Evolutionary conservation across 169 alveolate species (phyloP), one percentile per base, ranked within the genome.

Genomic region (Plasmodium vivax): DNA sequence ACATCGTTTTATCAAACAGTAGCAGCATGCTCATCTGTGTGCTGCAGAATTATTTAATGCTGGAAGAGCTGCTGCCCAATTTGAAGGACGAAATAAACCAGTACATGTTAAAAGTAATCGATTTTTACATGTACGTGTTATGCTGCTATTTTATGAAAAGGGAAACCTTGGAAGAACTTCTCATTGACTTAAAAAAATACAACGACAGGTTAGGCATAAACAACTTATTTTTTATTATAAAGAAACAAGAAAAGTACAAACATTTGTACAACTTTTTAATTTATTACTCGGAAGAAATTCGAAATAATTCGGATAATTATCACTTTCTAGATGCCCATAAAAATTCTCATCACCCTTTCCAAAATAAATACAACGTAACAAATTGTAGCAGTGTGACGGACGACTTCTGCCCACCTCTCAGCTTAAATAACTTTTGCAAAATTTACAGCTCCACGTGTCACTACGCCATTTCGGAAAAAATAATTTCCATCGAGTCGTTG

Each of bases 381-480:
- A 85, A 85, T 73, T 73, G 58, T 74, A 90, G 32, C 47, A 90
- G 3, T 56, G 12, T 56, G 30, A 16, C 30, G 30, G 87, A 75
- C 54, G 43, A 47, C 36, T 54, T 27, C 51, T 75, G 45, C 9
- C 75, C 77, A 16, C 72, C 27, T 75, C 34, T 58, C 74, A 38
- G 36, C 73, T 54, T 90, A 58, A 73, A 43, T 19, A 90, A 90
- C 51, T 90, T 58, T 80, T n/a, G 34, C 38, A 90, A 72, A 90
- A 80, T 90, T 72, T 79, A 80, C 51, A 90, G 94, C 51, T 90
- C 74, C 36, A 62, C 91, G 19, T 90, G 84, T 38, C 54, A 43
- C 38, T 80, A 90, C 47, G 94, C 91, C 16, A 75, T 90, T 80
- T 79, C 94, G 30, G 94, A 90, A 90, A 90, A 90, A 51, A 80